Percentiles rank a stretch among this genome's conserved stretches.
phyloP scores from a whole-genome alignment of 2,329 filamentous ascomycete species.

The Zasmidium angulare region DNA sequence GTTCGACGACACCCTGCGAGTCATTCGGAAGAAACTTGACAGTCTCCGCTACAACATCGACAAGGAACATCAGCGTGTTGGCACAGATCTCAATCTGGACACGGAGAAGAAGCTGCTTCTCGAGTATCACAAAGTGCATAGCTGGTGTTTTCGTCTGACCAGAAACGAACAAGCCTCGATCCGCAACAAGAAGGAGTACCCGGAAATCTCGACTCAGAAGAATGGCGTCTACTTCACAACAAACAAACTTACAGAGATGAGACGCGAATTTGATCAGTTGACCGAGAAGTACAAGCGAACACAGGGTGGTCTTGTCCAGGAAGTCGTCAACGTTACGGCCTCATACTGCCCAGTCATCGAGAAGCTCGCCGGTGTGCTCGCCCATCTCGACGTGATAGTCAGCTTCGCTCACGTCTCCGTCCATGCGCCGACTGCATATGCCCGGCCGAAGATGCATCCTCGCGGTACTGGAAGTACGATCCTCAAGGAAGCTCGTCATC shows the following conservation, averaged over 20 bases:
- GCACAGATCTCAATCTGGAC: conserved; percentile 82
- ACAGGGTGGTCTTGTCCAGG: conserved; percentile 83
- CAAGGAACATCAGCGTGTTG: conserved; percentile 72
- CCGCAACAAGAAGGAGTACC: conserved; percentile 83
- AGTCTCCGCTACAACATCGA: conserved; percentile 80
- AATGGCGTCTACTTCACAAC: conserved; percentile 99
- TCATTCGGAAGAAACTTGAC: conserved; percentile 90
- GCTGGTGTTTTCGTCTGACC: conserved; percentile 94
- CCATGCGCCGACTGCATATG: conserved; percentile 88
- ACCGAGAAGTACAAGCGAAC: conserved; percentile 94
- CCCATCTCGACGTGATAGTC: conserved; percentile 92
- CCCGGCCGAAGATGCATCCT: conserved; percentile 84
- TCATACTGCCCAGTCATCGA: conserved; percentile 95
- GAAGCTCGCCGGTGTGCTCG: conserved; percentile 80
- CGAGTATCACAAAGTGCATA: conserved; percentile 92
- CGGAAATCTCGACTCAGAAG: conserved; percentile 97
- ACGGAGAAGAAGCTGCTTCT: conserved; percentile 98
- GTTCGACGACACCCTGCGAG: conserved; percentile 83
- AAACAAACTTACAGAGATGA: conserved; percentile 71
- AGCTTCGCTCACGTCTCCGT: conserved; percentile 90
- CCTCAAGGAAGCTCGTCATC: conserved; percentile 90
- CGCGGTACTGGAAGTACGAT: conserved; percentile 86
- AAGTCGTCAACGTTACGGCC: conserved; percentile 89
- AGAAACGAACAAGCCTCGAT: conserved; percentile 89
- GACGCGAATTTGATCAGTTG: conserved; percentile 89